Conservation (phyloP, 1,139 yeast genomes). For the Yamadazyma aaseri region DNA sequence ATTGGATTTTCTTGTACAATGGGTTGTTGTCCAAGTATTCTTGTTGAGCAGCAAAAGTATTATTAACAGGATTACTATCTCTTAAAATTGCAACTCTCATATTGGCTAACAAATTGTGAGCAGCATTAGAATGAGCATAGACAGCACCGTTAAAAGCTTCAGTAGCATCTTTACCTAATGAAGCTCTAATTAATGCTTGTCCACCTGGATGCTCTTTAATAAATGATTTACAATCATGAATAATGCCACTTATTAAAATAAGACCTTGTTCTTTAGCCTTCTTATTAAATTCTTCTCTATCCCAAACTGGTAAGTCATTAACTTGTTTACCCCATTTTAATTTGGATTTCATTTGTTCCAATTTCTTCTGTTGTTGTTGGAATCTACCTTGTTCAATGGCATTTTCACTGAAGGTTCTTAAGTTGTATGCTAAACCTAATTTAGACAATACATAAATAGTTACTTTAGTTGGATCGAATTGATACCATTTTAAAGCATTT, state of each 20-base stretch:
- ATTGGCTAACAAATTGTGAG: constrained; percentile 90
- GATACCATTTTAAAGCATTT: constrained; percentile 97
- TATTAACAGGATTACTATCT: constrained; percentile 54
- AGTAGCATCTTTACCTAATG: constrained; percentile 94
- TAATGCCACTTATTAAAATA: constrained; percentile 88
- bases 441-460: constrained; percentile 69
- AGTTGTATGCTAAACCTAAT: constrained; percentile 84
- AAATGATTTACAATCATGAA: constrained; percentile 84
- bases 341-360: constrained; percentile 72
- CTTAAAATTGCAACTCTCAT: constrained; percentile 93
- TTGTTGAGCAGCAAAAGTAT: constrained; percentile 54
- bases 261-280: constrained; percentile 58
- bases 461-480: constrained; percentile 94
- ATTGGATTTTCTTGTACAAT: constrained; percentile 8
- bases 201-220: constrained; percentile 98
- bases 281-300: constrained; percentile 75
- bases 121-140: constrained; percentile 95
- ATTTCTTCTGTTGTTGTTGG: constrained; percentile 95
- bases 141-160: constrained; percentile 98
- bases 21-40: constrained; percentile 41
- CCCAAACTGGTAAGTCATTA: constrained; percentile 86
- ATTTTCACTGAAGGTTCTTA: constrained; percentile 90
- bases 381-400: constrained; percentile 95
- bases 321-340: constrained; percentile 94
- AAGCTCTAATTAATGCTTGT: constrained; percentile 77